Evolutionary conservation across 176 grass and related monocot species (phyloP).

Genomic region (Phoenix roebelenii): DNA sequence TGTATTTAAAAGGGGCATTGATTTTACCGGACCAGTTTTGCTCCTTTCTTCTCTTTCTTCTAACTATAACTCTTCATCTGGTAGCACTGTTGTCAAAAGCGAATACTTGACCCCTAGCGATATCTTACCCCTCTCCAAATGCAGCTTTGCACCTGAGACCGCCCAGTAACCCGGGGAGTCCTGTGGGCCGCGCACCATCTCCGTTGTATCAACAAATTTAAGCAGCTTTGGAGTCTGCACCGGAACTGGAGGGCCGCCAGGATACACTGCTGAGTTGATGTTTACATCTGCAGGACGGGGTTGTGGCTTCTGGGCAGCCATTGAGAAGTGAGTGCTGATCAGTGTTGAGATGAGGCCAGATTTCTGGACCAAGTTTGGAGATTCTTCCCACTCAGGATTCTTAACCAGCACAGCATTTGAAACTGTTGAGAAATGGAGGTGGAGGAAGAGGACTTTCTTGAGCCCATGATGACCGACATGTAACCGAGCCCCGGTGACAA

Average conservation of each 20-base stretch:
- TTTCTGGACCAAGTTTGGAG: conserved; percentile 76
- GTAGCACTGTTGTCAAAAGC: conserved; percentile 52
- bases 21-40: too few species aligned
- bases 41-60: not conserved
- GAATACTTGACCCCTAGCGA: conserved; percentile 73
- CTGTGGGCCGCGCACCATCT: conserved; percentile 79
- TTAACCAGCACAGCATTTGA: conserved; percentile 35
- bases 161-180: conserved; percentile 86
- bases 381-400: conserved; percentile 76
- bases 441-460: conserved; percentile 84
- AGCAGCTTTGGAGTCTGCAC: conserved; percentile 75
- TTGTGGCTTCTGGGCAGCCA: conserved; percentile 44
- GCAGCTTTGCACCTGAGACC: conserved; percentile 81
- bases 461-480: conserved; percentile 56
- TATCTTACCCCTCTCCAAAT: conserved; percentile 84
- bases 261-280: conserved; percentile 91
- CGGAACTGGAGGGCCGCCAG: conserved; percentile 68
- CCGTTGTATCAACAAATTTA: conserved; percentile 74
- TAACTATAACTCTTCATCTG: conserved; percentile 39
- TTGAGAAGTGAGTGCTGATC: conserved; percentile 90
- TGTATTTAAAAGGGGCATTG: too few species aligned
- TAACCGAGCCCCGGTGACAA: conserved; percentile 74
- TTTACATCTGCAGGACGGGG: conserved; percentile 66
- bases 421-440: conserved; percentile 57
- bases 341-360: conserved; percentile 88